Conservation (phyloP, 78 protist species). For the slime mould (Dictyostelium discoideum) region dicty_2.7 NC_007089.4:1118001-1118500, state of each 20-base stretch:
- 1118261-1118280: constrained; percentile 40
- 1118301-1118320: not conserved
- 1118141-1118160: constrained; percentile 63
- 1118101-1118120: constrained; percentile 26
- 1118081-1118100: not conserved
- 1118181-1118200: constrained; percentile 22
- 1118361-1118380: constrained; percentile 57
- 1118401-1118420: constrained; percentile 48
- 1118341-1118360: not conserved
- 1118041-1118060: no score
- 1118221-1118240: constrained; percentile 70
- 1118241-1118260: constrained; percentile 23
- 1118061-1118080: not conserved
- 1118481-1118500: constrained; percentile 6
- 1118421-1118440: not conserved
- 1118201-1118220: constrained; percentile 40
- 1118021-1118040: no score
- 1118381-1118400: constrained; percentile 20
- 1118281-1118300: constrained; percentile 8
- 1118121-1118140: constrained; percentile 63
- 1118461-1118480: constrained; percentile 67
- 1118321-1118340: not conserved
- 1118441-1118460: constrained; percentile 37
- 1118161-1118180: constrained; percentile 4
- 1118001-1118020: not conserved